Conservation (phyloP, 352 stramenopile genomes). For the Phytophthora foliorum region DNA sequence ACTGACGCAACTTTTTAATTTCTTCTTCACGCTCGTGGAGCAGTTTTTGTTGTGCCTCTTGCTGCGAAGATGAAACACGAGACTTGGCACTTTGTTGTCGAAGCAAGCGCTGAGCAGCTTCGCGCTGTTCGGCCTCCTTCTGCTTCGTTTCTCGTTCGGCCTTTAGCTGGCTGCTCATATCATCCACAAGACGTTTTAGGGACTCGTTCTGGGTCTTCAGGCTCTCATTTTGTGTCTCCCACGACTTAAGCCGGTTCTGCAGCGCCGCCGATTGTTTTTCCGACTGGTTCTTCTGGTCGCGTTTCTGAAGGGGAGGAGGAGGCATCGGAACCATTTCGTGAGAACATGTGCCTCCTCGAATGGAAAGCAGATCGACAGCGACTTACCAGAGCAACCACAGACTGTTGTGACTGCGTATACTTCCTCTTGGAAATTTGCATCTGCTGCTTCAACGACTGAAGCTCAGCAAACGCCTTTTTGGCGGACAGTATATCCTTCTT, state of each 20-base stretch:
- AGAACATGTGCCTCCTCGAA: constrained; percentile 45
- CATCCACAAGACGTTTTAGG: constrained; percentile 74
- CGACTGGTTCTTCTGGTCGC: constrained; percentile 93
- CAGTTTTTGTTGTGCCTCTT: constrained; percentile 73
- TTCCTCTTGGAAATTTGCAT: constrained; percentile 89
- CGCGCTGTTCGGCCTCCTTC: constrained; percentile 74
- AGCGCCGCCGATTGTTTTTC: constrained; percentile 88
- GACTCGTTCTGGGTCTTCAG: constrained; percentile 71
- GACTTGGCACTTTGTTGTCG: constrained; percentile 76
- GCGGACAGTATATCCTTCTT: constrained; percentile 90
- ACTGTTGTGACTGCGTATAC: constrained; percentile 91
- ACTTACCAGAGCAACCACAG: constrained; percentile 91
- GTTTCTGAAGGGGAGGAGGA: constrained; percentile 78
- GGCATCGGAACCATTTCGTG: constrained; percentile 45
- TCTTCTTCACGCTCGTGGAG: constrained; percentile 83
- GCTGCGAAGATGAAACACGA: constrained; percentile 72
- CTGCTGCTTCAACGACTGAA: constrained; percentile 95
- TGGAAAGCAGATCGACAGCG: constrained; percentile 47
- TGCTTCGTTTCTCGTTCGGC: constrained; percentile 75
- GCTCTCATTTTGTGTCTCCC: constrained; percentile 75
- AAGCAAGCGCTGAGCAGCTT: constrained; percentile 67
- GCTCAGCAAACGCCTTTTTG: constrained; percentile 95
- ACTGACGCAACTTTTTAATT: constrained; percentile 80
- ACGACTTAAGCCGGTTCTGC: constrained; percentile 82
- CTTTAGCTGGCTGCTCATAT: constrained; percentile 77